These are phyloP conservation scores for Candida tropicalis DNA, from an alignment of 1,139 yeast genomes.

Conservation along the genomic window DNA sequence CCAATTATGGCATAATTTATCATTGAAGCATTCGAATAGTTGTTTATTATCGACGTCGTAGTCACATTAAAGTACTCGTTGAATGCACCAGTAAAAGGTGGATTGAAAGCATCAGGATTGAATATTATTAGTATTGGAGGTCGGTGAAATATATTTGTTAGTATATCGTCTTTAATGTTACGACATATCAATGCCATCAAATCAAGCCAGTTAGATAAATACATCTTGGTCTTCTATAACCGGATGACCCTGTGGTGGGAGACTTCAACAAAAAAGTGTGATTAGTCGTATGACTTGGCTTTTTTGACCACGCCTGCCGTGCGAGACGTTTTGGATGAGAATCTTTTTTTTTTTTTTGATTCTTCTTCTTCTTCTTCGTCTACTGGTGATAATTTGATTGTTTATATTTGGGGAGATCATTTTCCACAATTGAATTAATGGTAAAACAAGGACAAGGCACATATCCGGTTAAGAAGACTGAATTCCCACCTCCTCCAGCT, in stretches of 20 bases:
- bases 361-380: neutral
- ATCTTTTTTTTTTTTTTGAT: neutral
- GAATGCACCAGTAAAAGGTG: conserved; percentile 29
- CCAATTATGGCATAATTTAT: conserved; percentile 9
- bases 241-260: neutral
- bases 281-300: neutral
- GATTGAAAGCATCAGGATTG: conserved; percentile 30
- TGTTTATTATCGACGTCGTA: conserved; percentile 11
- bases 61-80: conserved; percentile 19
- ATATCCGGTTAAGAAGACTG: conserved; percentile 14
- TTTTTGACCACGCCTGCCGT: neutral
- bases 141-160: conserved; percentile 17
- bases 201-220: conserved; percentile 8
- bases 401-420: too few species aligned
- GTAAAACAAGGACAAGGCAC: conserved; percentile 19
- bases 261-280: too few species aligned
- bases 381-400: neutral
- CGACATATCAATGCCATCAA: conserved; percentile 10
- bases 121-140: conserved; percentile 25
- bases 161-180: conserved; percentile 21
- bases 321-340: neutral
- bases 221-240: neutral
- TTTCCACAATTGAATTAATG: too few species aligned
- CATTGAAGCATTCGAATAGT: conserved; percentile 9
- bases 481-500: conserved; percentile 46